A percentile compares a stretch with the other conserved stretches of the same genome.
Conservation (phyloP, 2,329 filamentous ascomycete species). For the Epicoccum sorghinum region DNA sequence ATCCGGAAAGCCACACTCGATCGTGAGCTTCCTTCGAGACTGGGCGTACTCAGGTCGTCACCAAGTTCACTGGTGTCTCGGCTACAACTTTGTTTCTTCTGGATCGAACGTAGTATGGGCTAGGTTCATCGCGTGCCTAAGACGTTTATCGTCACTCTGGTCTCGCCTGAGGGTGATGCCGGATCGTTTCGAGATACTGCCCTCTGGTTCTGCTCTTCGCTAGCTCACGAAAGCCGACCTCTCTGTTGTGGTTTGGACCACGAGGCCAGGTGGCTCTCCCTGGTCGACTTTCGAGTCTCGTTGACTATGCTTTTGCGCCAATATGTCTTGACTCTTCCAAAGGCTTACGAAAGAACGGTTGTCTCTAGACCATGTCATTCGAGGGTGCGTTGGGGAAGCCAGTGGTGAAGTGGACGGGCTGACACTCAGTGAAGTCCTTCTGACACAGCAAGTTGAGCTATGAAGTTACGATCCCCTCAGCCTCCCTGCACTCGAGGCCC, state of each 20-base stretch:
- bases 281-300: not conserved
- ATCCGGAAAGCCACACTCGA: not conserved
- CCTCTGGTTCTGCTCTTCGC: not conserved
- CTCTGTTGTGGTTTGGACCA: not conserved
- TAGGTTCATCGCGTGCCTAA: constrained; percentile 1
- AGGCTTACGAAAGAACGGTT: not conserved
- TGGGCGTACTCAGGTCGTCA: not conserved
- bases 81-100: not conserved
- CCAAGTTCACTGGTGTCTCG: not conserved
- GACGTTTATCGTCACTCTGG: constrained; percentile 5
- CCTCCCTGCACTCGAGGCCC: constrained; percentile 3
- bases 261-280: not conserved
- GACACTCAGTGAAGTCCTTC: not conserved
- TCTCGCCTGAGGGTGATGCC: not conserved
- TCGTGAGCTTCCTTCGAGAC: not conserved
- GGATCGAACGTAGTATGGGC: not conserved
- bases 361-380: not conserved
- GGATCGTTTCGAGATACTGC: not conserved
- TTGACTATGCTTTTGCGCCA: not conserved
- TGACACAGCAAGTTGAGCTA: constrained; percentile 1
- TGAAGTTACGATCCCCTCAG: constrained; percentile 10
- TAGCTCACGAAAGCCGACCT: not conserved
- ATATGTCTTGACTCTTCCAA: not conserved
- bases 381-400: not conserved
- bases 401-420: not conserved